phyloP scores from a whole-genome alignment of 2,329 filamentous ascomycete species.

The Xenoacremonium recifei region DNA sequence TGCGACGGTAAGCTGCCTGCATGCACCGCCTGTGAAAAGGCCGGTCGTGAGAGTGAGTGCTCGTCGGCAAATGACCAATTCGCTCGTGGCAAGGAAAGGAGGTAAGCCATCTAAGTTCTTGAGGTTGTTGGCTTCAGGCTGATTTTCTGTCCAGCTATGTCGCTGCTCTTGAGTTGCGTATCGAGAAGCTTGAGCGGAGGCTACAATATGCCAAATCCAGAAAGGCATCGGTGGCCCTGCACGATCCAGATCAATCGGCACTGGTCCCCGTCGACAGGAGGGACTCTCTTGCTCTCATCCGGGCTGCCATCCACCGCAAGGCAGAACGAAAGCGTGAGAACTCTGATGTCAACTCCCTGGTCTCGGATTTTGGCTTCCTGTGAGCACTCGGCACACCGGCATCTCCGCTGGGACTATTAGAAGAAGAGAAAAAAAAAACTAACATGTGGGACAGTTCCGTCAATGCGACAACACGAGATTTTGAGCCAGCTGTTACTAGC shows the following conservation, averaged over 20 bases:
- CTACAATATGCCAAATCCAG: conserved; percentile 69
- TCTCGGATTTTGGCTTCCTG: conserved; percentile 92
- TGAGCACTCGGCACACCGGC: conserved; percentile 40
- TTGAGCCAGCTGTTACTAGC: conserved; percentile 81
- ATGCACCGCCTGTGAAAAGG: conserved; percentile 92
- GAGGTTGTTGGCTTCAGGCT: background rate
- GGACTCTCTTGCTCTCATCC: conserved; percentile 61
- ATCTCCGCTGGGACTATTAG: background rate
- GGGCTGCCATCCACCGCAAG: conserved; percentile 63
- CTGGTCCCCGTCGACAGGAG: conserved; percentile 53
- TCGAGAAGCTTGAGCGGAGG: conserved; percentile 82
- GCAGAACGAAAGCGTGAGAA: conserved; percentile 68
- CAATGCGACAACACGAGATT: conserved; percentile 91
- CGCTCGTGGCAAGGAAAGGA: conserved; percentile 90
- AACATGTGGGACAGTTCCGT: conserved; percentile 63
- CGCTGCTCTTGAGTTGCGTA: conserved; percentile 85
- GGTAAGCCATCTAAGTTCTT: conserved; percentile 45
- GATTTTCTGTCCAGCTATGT: conserved; percentile 65
- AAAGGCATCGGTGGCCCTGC: conserved; percentile 67
- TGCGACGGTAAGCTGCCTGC: conserved; percentile 95
- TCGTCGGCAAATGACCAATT: conserved; percentile 96
- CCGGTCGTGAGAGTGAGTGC: conserved; percentile 81
- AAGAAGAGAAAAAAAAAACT: too few species aligned
- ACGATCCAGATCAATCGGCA: conserved; percentile 51
- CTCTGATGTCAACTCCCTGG: conserved; percentile 84